Base-by-base conservation (phyloP, 495 filamentous ascomycete species). In the Choiromyces venosus region DNA sequence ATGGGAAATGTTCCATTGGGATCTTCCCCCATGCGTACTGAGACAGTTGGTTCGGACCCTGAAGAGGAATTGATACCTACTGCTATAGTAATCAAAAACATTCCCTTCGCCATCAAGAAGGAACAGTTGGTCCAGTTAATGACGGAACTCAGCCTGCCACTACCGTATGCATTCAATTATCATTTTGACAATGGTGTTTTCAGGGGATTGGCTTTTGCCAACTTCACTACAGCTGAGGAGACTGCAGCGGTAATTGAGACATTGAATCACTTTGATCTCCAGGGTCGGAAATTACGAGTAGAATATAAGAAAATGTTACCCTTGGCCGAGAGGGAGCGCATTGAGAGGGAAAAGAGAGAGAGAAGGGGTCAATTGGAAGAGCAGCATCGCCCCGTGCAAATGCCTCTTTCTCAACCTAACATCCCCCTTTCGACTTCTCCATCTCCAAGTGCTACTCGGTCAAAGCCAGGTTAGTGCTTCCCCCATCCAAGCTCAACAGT, bases 221-320 rank as follows among this genome's bases (percentile, higher is more conserved):
- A 99, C 83, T 99, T 99, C 83, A 96, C 95, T 16, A 97, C 92
- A 25, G 88, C 95, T 2, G 91, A 97, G 72, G 95, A 99, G 80
- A 99, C 95, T 0, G 91, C 91, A 18, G 86, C 88, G 37, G 95
- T 98, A 42, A 99, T 99, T 78, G 89, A 95, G 35, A 84, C 89
- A 66, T 87, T 99, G 83, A 98, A 99, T 80, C 93, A 96, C 75
- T 92, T 97, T 82, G 95, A 98, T 80, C 87, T 99, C 21, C 92
- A 97, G 81, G 95, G 95, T 29, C 86, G 95, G 64, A 97, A 97
- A 83, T 84, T 99, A 79, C 87, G 95, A 46, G 95, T 99, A 18
- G 95, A 99, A 82, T 99, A 98, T 83, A 99, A 99, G 86, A 99
- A 98, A 85, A 99, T 99, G 95, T 87, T 99, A 33, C 95, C 95